These are phyloP conservation scores for Sugiyamaella smithiae DNA, from an alignment of 805 yeast species.

Conservation along the genomic window DNA sequence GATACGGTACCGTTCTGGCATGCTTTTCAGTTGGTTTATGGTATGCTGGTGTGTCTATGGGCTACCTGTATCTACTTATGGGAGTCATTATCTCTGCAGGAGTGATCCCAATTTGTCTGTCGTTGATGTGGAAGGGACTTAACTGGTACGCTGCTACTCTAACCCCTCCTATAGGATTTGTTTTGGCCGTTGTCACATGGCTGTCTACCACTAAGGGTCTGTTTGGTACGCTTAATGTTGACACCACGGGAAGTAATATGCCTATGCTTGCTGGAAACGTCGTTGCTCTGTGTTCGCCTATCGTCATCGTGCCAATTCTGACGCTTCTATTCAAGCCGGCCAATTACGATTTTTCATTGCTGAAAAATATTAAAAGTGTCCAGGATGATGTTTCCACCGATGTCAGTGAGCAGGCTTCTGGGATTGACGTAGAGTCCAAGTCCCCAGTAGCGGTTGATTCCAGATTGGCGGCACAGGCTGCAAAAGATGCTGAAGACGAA, in stretches of 20 bases:
- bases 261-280: constrained; percentile 90
- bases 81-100: constrained; percentile 87
- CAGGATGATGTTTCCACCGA: constrained; percentile 59
- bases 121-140: constrained; percentile 63
- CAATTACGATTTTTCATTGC: constrained; percentile 66
- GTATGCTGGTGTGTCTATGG: constrained; percentile 82
- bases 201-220: constrained; percentile 38
- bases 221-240: constrained; percentile 52
- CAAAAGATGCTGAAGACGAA: constrained; percentile 47
- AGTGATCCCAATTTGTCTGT: constrained; percentile 71
- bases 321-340: constrained; percentile 65
- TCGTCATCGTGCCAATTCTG: constrained; percentile 61
- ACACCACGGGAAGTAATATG: constrained; percentile 78
- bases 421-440: constrained; percentile 15
- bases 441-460: constrained; percentile 42
- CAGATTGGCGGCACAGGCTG: constrained; percentile 41
- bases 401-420: constrained; percentile 29
- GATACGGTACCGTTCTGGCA: constrained; percentile 64
- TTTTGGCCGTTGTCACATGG: constrained; percentile 71
- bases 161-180: constrained; percentile 78
- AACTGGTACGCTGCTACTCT: constrained; percentile 65
- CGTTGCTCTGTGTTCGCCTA: constrained; percentile 74
- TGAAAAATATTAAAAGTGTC: constrained; percentile 60
- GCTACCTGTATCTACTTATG: constrained; percentile 83
- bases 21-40: constrained; percentile 79